Percentiles rank a stretch among this genome's conserved stretches.
Conservation (phyloP, 2,329 filamentous ascomycete genomes). For the Calonectria crousiana region DNA sequence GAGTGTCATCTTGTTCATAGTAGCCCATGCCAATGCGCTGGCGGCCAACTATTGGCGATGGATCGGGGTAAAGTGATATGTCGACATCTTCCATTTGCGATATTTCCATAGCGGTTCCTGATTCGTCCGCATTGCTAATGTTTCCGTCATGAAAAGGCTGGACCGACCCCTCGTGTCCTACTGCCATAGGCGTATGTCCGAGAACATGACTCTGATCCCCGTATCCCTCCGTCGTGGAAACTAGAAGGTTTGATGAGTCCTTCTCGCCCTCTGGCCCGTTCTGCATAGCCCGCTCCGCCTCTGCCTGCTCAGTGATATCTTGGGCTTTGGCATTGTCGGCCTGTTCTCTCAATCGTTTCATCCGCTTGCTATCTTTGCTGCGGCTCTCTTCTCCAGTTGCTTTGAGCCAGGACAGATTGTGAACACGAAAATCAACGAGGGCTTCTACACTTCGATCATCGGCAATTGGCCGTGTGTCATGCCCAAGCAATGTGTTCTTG, state of each 20-base stretch:
- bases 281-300: slow-evolving; percentile 40
- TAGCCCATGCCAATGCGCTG: slow-evolving; percentile 71
- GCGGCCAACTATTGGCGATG: slow-evolving; percentile 55
- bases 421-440: slow-evolving; percentile 89
- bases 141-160: slow-evolving; percentile 27
- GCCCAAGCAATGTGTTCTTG: slow-evolving; percentile 87
- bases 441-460: slow-evolving; percentile 92
- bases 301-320: slow-evolving; percentile 51
- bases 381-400: slow-evolving; percentile 69
- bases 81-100: slow-evolving; percentile 47
- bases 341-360: slow-evolving; percentile 67
- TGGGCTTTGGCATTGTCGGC: slow-evolving; percentile 70
- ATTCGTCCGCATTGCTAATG: slow-evolving; percentile 7
- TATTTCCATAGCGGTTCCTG: slow-evolving; percentile 17
- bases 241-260: slow-evolving; percentile 5
- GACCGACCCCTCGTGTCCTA: slow-evolving; percentile 25
- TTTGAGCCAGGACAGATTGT: slow-evolving; percentile 87
- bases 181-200: slow-evolving; percentile 27
- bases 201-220: slow-evolving; percentile 50
- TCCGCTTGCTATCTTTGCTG: slow-evolving; percentile 67
- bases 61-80: slow-evolving; percentile 61
- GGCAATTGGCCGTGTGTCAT: slow-evolving; percentile 90
- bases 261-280: slow-evolving; percentile 22
- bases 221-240: slow-evolving; percentile 40
- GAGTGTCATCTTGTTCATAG: slow-evolving; percentile 69